Percentiles rank a stretch among this genome's conserved stretches.
Evolutionary conservation across 2,329 filamentous ascomycete species (phyloP).

Genomic region (Massarina eburnea): DNA sequence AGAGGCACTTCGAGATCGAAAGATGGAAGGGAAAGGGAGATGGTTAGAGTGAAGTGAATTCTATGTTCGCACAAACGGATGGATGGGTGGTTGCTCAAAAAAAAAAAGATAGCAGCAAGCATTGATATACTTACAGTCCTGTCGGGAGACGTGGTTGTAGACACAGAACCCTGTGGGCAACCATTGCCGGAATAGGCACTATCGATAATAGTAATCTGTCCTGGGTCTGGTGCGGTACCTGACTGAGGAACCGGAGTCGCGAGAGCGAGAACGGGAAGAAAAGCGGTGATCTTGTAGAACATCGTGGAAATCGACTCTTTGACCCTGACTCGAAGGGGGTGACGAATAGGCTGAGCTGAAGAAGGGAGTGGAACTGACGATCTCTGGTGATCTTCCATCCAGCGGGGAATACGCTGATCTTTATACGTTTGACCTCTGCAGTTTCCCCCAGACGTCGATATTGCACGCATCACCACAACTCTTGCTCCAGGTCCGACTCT

Average conservation of each 20-base stretch:
- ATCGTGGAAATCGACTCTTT: conserved; percentile 25
- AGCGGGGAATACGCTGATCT: conserved; percentile 8
- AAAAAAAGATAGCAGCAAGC: neutral
- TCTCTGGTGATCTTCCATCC: conserved; percentile 25
- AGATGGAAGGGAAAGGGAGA: neutral
- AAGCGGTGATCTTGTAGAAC: conserved; percentile 31
- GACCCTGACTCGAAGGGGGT: neutral
- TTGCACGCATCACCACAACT: neutral
- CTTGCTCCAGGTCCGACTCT: conserved; percentile 1
- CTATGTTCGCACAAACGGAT: neutral
- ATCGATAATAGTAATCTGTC: conserved; percentile 32
- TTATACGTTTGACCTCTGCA: conserved; percentile 25
- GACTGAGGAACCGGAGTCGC: conserved; percentile 27
- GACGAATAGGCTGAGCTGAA: conserved; percentile 3
- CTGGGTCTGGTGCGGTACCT: conserved; percentile 18
- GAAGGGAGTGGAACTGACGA: conserved; percentile 23
- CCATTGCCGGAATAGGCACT: conserved; percentile 38
- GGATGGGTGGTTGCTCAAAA: neutral
- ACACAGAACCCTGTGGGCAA: conserved; percentile 39
- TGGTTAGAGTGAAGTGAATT: neutral
- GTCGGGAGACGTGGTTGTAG: conserved; percentile 32
- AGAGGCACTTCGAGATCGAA: neutral
- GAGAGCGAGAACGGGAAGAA: conserved; percentile 32
- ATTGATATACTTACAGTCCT: conserved; percentile 28
- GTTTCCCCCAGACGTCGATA: conserved; percentile 6